phyloP scores from a whole-genome alignment of 306 rosid genomes.

The Parietaria judaica region DNA sequence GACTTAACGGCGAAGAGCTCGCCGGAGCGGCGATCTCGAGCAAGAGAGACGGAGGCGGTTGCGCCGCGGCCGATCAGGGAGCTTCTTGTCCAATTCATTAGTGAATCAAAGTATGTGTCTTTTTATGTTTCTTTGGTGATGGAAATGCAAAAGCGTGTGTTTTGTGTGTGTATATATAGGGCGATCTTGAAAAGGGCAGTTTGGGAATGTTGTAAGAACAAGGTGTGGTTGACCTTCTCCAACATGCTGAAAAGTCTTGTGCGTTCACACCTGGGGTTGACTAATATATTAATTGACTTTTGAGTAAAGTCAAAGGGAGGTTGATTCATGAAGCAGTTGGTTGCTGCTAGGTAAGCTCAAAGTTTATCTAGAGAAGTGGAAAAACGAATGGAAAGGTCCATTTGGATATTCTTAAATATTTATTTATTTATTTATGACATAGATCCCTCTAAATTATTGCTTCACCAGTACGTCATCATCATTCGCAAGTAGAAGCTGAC shows the following conservation, averaged over 20 bases:
- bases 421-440: background rate
- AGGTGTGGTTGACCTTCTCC: conserved; percentile 11
- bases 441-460: background rate
- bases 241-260: background rate
- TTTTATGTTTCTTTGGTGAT: background rate
- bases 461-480: conserved; percentile 11
- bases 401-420: background rate
- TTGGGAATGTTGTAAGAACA: background rate
- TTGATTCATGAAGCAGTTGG: background rate
- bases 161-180: background rate
- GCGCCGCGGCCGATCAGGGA: conserved; percentile 41
- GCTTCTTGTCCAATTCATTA: conserved; percentile 41
- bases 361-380: background rate
- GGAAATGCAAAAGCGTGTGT: background rate
- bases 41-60: conserved; percentile 35
- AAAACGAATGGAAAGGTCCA: background rate
- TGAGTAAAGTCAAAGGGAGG: background rate
- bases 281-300: conserved; percentile 7
- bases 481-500: background rate
- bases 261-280: conserved; percentile 9
- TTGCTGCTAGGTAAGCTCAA: background rate
- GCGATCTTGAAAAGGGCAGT: background rate
- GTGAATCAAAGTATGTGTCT: background rate
- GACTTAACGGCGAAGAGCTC: conserved; percentile 42
- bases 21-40: conserved; percentile 13